phyloP scores from a whole-genome alignment of 2,329 filamentous ascomycete genomes.

The Bipolaris victoriae region DNA sequence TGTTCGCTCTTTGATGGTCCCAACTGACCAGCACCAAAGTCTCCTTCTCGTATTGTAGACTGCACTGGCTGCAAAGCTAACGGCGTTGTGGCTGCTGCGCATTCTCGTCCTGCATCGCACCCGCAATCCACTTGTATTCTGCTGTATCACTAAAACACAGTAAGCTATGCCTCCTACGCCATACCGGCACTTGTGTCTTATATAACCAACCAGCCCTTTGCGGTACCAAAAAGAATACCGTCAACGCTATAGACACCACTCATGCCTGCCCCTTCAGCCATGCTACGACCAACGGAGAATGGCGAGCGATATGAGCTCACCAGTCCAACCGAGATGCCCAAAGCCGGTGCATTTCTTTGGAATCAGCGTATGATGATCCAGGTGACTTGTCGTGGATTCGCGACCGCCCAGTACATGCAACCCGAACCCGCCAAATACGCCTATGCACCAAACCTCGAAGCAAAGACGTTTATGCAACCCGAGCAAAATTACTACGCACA shows the following conservation, averaged over 20 bases:
- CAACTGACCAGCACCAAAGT: constrained; percentile 8
- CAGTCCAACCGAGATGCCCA: constrained; percentile 62
- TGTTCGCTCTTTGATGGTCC: constrained; percentile 9
- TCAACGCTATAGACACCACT: constrained; percentile 12
- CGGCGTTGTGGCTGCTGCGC: constrained; percentile 18
- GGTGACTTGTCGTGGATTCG: constrained; percentile 64
- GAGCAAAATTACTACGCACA: constrained; percentile 66
- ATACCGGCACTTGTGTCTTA: constrained; percentile 26
- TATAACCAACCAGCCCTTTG: constrained; percentile 33
- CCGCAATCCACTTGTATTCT: constrained; percentile 18
- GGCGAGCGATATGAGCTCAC: constrained; percentile 63
- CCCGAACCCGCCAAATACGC: constrained; percentile 66
- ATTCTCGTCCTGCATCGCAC: constrained; percentile 13
- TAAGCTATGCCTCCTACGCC: constrained; percentile 37
- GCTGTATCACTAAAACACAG: constrained; percentile 33
- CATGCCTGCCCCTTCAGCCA: constrained; percentile 18
- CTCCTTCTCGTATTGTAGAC: constrained; percentile 10
- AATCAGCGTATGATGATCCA: constrained; percentile 68
- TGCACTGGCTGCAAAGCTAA: constrained; percentile 11
- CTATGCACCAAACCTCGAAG: constrained; percentile 64
- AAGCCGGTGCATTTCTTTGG: constrained; percentile 64
- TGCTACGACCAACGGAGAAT: constrained; percentile 53
- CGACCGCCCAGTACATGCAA: constrained; percentile 66
- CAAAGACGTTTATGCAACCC: constrained; percentile 66
- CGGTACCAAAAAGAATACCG: constrained; percentile 20